Evolutionary conservation across 2,329 filamentous ascomycete species (phyloP).

Genomic region (Endothia cerciana): DNA sequence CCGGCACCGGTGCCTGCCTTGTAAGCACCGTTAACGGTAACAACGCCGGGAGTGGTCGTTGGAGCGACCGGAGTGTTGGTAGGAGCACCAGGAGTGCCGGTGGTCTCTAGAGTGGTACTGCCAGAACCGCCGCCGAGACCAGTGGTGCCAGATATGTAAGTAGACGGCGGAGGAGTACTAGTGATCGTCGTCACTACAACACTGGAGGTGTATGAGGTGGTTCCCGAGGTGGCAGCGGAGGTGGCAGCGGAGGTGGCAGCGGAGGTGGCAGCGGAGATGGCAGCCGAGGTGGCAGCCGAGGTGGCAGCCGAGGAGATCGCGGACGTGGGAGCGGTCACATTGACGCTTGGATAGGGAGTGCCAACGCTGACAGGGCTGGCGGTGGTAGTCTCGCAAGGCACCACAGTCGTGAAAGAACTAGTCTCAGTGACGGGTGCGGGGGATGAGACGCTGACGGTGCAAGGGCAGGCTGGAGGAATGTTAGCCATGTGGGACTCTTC

Average conservation of each 20-base stretch:
- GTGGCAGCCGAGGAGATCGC: slow-evolving; percentile 19
- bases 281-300: slow-evolving; percentile 19
- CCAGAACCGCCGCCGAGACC: slow-evolving; percentile 18
- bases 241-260: slow-evolving; percentile 23
- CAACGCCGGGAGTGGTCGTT: slow-evolving; percentile 33
- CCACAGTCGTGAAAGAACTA: slow-evolving; percentile 30
- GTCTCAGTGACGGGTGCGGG: slow-evolving; percentile 39
- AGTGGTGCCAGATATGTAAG: slow-evolving; percentile 30
- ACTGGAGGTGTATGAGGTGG: slow-evolving; percentile 17
- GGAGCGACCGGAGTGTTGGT: slow-evolving; percentile 37
- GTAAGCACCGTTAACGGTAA: slow-evolving; percentile 43
- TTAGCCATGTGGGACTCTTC: slow-evolving; percentile 33
- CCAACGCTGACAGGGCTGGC: slow-evolving; percentile 21
- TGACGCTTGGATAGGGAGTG: slow-evolving; percentile 23
- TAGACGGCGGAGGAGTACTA: slow-evolving; percentile 31
- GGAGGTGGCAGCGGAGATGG: slow-evolving; percentile 22
- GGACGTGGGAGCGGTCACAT: slow-evolving; percentile 23
- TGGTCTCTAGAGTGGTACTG: slow-evolving; percentile 1
- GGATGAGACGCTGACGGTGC: slow-evolving; percentile 44
- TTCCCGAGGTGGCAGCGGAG: slow-evolving; percentile 24
- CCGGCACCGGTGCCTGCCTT: slow-evolving; percentile 42
- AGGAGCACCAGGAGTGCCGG: slow-evolving; percentile 19
- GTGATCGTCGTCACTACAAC: slow-evolving; percentile 28
- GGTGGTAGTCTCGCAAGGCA: slow-evolving; percentile 28
- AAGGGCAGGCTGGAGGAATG: slow-evolving; percentile 48